A percentile compares a stretch with the other conserved stretches of the same genome.
phyloP scores from a whole-genome alignment of 257 asterid species.

The Rhazya stricta region DNA sequence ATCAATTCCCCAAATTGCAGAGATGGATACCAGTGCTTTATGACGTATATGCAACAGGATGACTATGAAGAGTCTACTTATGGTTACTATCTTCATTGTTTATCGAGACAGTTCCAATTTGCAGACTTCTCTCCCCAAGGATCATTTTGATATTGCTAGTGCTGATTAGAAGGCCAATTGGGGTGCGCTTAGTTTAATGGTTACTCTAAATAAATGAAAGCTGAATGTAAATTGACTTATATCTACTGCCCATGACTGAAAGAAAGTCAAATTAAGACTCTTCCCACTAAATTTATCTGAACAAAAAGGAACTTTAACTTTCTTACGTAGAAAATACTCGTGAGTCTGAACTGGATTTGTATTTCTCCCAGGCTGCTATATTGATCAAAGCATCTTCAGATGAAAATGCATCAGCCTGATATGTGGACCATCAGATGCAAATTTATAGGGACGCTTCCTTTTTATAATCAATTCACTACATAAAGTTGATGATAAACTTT shows the following conservation, averaged over 20 bases:
- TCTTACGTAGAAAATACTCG: no score
- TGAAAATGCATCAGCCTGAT: not conserved
- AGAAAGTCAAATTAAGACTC: no score
- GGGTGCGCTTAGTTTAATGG: not conserved
- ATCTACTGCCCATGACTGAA: not conserved
- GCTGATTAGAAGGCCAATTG: not conserved
- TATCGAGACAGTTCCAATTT: not conserved
- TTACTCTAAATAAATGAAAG: not conserved
- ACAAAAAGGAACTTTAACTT: no score
- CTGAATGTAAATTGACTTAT: not conserved
- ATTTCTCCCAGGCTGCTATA: not conserved
- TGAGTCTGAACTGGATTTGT: no score
- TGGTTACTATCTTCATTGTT: not conserved
- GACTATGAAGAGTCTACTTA: not conserved
- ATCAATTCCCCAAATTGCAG: not conserved
- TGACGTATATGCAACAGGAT: not conserved
- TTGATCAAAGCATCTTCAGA: not conserved
- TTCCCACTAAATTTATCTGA: no score
- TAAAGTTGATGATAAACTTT: not conserved
- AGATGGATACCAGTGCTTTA: not conserved
- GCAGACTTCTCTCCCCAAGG: conserved; percentile 1
- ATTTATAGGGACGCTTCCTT: not conserved
- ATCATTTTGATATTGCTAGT: conserved; percentile 7
- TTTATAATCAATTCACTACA: not conserved
- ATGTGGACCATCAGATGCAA: no score